Conservation (phyloP, 768 basidiomycete species). For the Termitomyces sp. region DNA sequence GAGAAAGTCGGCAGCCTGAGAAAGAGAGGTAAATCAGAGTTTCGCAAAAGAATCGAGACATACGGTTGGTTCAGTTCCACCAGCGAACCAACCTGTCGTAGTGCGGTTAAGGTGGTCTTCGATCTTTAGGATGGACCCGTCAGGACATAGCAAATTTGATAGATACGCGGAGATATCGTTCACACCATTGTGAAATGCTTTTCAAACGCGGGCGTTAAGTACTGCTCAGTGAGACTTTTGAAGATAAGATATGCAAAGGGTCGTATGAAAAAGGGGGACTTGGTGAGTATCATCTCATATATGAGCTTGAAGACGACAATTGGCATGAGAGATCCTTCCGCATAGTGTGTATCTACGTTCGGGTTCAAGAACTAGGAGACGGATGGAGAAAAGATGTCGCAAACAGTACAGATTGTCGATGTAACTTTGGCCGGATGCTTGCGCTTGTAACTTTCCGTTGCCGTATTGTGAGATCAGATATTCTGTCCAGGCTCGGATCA, state of each 20-base stretch:
- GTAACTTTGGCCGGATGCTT: slow-evolving; percentile 10
- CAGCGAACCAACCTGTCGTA: slow-evolving; percentile 18
- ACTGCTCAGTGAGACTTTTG: slow-evolving; percentile 15
- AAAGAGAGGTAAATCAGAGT: not conserved
- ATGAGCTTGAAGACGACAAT: slow-evolving; percentile 28
- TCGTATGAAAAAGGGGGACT: slow-evolving; percentile 30
- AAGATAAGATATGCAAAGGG: slow-evolving; percentile 27
- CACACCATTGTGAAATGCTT: slow-evolving; percentile 24
- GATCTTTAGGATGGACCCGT: not conserved
- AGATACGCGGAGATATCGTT: not conserved
- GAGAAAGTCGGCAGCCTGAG: slow-evolving; percentile 22
- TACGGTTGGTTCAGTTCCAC: slow-evolving; percentile 18
- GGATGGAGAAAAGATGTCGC: not conserved
- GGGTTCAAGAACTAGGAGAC: not conserved
- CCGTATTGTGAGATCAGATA: slow-evolving; percentile 18
- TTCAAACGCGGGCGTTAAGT: slow-evolving; percentile 22
- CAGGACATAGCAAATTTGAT: not conserved
- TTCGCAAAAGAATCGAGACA: not conserved
- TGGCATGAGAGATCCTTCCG: slow-evolving; percentile 27
- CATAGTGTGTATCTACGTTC: slow-evolving; percentile 14
- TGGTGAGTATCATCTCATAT: slow-evolving; percentile 22
- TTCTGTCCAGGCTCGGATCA: slow-evolving; percentile 2
- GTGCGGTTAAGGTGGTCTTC: slow-evolving; percentile 13
- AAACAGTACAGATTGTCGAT: slow-evolving; percentile 17
- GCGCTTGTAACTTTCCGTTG: slow-evolving; percentile 9